These are phyloP conservation scores for Globisporangium uncinulatum DNA, from an alignment of 352 stramenopile species.

Conservation along the genomic window DNA sequence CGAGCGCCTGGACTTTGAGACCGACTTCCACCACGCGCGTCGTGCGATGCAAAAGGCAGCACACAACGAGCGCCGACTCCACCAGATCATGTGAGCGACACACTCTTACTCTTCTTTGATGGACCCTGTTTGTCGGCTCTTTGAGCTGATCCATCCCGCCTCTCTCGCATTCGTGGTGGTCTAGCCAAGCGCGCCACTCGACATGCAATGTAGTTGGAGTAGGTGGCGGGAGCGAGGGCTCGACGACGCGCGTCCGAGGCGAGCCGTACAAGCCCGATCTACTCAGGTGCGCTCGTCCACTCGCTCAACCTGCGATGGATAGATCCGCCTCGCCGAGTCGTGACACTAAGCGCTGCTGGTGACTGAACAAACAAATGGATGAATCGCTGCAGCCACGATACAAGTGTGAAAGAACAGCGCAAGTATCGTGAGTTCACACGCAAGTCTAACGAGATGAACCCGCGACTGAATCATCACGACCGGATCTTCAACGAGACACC, in stretches of 20 bases:
- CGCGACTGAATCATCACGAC: conserved; percentile 39
- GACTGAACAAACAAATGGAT: background rate
- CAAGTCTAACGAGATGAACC: conserved; percentile 43
- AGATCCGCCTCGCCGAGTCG: too few species aligned
- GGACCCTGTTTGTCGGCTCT: background rate
- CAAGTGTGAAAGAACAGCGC: conserved; percentile 17
- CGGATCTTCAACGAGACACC: conserved; percentile 71
- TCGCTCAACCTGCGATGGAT: background rate
- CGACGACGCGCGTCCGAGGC: conserved; percentile 17
- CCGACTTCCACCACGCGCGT: conserved; percentile 42
- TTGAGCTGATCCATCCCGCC: background rate
- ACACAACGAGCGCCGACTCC: conserved; percentile 53
- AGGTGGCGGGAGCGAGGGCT: background rate
- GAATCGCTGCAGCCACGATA: conserved; percentile 24
- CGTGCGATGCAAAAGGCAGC: conserved; percentile 47
- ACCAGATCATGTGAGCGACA: conserved; percentile 62
- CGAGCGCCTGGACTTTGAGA: conserved; percentile 63
- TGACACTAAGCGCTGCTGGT: background rate
- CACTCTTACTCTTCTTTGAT: background rate
- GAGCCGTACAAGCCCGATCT: conserved; percentile 43
- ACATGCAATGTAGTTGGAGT: conserved; percentile 47
- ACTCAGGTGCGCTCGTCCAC: conserved; percentile 22
- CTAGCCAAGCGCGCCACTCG: conserved; percentile 40
- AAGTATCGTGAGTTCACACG: conserved; percentile 45
- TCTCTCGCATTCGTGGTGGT: background rate